A percentile compares a stretch with the other conserved stretches of the same genome.
Conservation (phyloP, 352 stramenopile species). For the Globisporangium irregulare region DNA sequence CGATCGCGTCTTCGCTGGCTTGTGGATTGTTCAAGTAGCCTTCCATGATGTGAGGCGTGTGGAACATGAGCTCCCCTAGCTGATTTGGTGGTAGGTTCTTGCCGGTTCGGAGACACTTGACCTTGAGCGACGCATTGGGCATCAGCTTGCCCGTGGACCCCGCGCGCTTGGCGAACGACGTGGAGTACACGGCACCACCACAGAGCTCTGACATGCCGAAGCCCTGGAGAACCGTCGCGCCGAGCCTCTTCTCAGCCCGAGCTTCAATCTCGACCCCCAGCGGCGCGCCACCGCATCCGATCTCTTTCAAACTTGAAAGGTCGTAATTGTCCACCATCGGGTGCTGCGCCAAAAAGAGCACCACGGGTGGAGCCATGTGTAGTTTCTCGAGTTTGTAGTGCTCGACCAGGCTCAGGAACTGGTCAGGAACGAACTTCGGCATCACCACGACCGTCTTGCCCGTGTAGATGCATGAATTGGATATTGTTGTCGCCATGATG, state of each 20-base stretch:
- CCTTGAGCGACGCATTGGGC: slow-evolving; percentile 31
- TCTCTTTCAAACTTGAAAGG: slow-evolving; percentile 53
- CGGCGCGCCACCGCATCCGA: slow-evolving; percentile 83
- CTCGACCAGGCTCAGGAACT: slow-evolving; percentile 78
- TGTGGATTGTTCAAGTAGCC: slow-evolving; percentile 89
- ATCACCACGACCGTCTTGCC: slow-evolving; percentile 75
- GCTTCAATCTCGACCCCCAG: slow-evolving; percentile 66
- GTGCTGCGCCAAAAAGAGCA: slow-evolving; percentile 78
- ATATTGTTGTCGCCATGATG: slow-evolving; percentile 88
- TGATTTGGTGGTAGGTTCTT: slow-evolving; percentile 27
- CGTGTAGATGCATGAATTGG: slow-evolving; percentile 67
- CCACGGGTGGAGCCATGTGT: slow-evolving; percentile 82
- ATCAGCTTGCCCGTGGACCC: slow-evolving; percentile 29
- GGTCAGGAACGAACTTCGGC: slow-evolving; percentile 80
- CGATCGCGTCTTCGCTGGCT: slow-evolving; percentile 78
- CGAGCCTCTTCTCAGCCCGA: slow-evolving; percentile 53
- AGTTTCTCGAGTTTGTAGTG: slow-evolving; percentile 55
- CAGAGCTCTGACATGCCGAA: slow-evolving; percentile 58
- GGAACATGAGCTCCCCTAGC: slow-evolving; percentile 71
- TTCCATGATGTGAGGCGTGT: slow-evolving; percentile 27
- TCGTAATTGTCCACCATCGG: slow-evolving; percentile 88
- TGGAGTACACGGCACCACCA: slow-evolving; percentile 4
- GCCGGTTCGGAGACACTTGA: slow-evolving; percentile 37
- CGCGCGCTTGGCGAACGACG: slow-evolving; percentile 5
- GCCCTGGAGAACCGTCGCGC: slow-evolving; percentile 32